Conservation (phyloP, 2,329 filamentous ascomycete species). For the Neonectria neomacrospora region DNA sequence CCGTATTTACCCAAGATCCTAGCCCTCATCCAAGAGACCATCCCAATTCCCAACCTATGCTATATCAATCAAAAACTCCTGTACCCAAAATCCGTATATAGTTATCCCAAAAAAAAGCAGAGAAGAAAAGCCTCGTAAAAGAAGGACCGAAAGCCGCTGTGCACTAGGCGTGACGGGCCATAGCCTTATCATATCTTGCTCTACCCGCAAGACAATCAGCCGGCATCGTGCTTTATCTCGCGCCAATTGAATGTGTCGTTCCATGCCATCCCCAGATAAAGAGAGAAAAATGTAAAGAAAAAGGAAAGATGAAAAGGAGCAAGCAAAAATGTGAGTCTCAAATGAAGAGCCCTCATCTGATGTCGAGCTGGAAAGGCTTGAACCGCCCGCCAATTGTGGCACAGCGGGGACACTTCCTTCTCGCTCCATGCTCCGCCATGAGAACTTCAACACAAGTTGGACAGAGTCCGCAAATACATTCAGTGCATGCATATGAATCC, state of each 20-base stretch:
- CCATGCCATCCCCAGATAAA: slow-evolving; percentile 23
- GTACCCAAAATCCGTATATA: slow-evolving; percentile 37
- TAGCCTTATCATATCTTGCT: slow-evolving; percentile 39
- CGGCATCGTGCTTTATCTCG: slow-evolving; percentile 40
- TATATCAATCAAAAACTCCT: slow-evolving; percentile 39
- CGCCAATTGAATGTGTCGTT: slow-evolving; percentile 42
- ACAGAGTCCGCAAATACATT: slow-evolving; percentile 95
- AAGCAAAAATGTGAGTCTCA: slow-evolving; percentile 32
- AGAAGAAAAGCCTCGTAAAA: slow-evolving; percentile 28
- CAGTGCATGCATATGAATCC: slow-evolving; percentile 92
- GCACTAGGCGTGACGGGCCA: slow-evolving; percentile 28
- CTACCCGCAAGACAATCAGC: slow-evolving; percentile 34
- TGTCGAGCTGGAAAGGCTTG: slow-evolving; percentile 87
- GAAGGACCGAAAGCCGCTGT: slow-evolving; percentile 35
- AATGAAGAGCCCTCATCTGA: slow-evolving; percentile 64
- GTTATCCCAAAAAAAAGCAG: slow-evolving; percentile 27
- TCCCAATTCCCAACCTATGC: slow-evolving; percentile 24
- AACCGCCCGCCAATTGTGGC: slow-evolving; percentile 82
- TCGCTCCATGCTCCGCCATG: slow-evolving; percentile 78
- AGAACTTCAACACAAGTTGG: slow-evolving; percentile 86
- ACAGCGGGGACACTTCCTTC: slow-evolving; percentile 82
- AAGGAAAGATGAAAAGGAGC: slow-evolving; percentile 18
- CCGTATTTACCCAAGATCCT: slow-evolving; percentile 24
- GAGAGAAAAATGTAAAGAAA: slow-evolving; percentile 13
- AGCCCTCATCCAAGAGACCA: slow-evolving; percentile 9